Conservation (phyloP, 2,329 filamentous ascomycete genomes). For the Trichophyton benhamiae region DNA sequence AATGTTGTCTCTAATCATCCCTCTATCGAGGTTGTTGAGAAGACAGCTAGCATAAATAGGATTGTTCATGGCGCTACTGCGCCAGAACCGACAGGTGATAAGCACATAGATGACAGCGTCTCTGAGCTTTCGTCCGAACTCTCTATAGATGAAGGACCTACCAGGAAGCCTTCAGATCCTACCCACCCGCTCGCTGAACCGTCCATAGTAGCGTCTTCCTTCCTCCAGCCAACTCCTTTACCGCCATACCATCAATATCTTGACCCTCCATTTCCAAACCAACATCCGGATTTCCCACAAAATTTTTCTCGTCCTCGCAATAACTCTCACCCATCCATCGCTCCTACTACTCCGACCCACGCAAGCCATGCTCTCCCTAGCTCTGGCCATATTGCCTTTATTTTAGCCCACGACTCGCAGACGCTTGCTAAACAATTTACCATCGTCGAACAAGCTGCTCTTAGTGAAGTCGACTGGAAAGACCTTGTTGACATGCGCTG, state of each 20-base stretch:
- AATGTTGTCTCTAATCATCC: conserved; percentile 26
- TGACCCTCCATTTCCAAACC: conserved; percentile 30
- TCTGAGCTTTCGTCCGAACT: conserved; percentile 43
- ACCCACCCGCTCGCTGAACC: conserved; percentile 35
- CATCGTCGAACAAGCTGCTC: conserved; percentile 51
- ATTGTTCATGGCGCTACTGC: conserved; percentile 34
- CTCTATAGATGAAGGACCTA: conserved; percentile 33
- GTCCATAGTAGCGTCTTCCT: not conserved
- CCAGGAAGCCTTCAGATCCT: not conserved
- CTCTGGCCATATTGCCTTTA: conserved; percentile 44
- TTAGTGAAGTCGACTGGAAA: conserved; percentile 55
- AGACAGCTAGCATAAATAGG: conserved; percentile 40
- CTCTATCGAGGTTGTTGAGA: conserved; percentile 40
- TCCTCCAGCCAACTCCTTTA: not conserved
- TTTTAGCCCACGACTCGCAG: conserved; percentile 51
- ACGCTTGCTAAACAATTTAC: conserved; percentile 52
- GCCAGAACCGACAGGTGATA: conserved; percentile 22
- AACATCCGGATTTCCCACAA: conserved; percentile 25
- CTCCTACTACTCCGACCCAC: not conserved
- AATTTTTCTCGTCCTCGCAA: conserved; percentile 20
- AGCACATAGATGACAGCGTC: conserved; percentile 39
- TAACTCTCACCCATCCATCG: not conserved
- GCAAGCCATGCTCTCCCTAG: not conserved
- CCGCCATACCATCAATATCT: not conserved
- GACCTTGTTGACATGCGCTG: conserved; percentile 53